Conservation (phyloP, 805 yeast genomes). For the Candida namnaoensis region DNA sequence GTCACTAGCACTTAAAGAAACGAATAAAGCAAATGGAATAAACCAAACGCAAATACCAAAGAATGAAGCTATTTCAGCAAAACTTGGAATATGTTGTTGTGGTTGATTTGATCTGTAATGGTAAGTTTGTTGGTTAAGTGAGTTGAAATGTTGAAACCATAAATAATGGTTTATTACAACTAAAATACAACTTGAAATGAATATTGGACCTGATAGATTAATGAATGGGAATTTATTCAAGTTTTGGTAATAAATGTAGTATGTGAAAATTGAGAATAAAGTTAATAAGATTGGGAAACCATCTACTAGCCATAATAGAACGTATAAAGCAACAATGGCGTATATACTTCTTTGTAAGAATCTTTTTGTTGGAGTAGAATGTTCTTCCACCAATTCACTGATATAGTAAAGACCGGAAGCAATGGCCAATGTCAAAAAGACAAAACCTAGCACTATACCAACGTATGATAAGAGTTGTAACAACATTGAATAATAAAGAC, state of each 20-base stretch:
- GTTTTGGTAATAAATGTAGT: conserved; percentile 69
- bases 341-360: conserved; percentile 58
- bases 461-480: conserved; percentile 47
- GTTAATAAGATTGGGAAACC: conserved; percentile 69
- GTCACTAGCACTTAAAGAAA: conserved; percentile 87
- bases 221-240: conserved; percentile 80
- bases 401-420: conserved; percentile 90
- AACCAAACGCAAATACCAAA: conserved; percentile 93
- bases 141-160: conserved; percentile 83
- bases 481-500: conserved; percentile 31
- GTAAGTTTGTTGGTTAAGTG: conserved; percentile 60
- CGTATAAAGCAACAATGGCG: conserved; percentile 43
- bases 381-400: conserved; percentile 90
- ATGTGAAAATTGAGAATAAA: conserved; percentile 59
- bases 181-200: conserved; percentile 60
- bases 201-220: conserved; percentile 59
- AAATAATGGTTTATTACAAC: conserved; percentile 76
- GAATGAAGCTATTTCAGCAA: conserved; percentile 89
- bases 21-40: conserved; percentile 86
- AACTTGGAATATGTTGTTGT: conserved; percentile 57
- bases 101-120: conserved; percentile 48
- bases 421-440: conserved; percentile 53
- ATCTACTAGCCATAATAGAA: conserved; percentile 62
- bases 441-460: conserved; percentile 56
- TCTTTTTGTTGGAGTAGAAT: conserved; percentile 75